Evolutionary conservation across 2,329 filamentous ascomycete genomes (phyloP), one percentile per base, ranked within the genome.

Genomic region (Penicillium sp.): DNA sequence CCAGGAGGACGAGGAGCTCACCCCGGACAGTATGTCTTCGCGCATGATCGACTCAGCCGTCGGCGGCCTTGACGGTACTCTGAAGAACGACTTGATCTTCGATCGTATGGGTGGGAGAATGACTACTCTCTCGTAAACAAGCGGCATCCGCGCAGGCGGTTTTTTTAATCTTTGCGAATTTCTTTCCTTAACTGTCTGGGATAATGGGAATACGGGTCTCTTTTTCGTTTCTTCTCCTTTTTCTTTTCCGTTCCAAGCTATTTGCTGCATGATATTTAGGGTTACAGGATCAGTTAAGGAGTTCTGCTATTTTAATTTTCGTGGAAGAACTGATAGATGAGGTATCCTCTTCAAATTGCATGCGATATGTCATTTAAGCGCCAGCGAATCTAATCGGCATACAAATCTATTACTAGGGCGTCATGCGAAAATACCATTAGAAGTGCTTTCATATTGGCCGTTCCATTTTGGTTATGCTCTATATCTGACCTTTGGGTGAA

Each of bases 1-100:
- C 1, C 56, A 69, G 44, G 67, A 70, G 13, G 73, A 74, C 1
- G 70, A 74, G 23, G 74, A 76, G 55, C 56, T 75, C 43, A 75
- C 73, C 4, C 73, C 73, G 0, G 74, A 76, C 50, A 75, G 73
- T 56, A 76, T 75, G 73, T 74, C 72, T 5, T 75, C 73, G 23
- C 70, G 73, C 24, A 63, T 76, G 55, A 62, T 73, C 5, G 73
- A 75, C 52, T 75, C 73, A 12, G 72, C 70, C 1, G 68, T 76
- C 42, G 64, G 62, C n/a, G 72, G 72, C 15, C 54, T 72, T 12
- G 70, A 74, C 42, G 65, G 69, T 24, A 66, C 68, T 9, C 55
- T 74, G 44, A 69, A 70, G 57, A 66, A 65, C 2, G 72, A 75
- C 46, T 48, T 74, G 39, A 61, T 71, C 40, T 72, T 73, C 47